Evolutionary conservation across 2,329 filamentous ascomycete genomes (phyloP), one percentile per base, ranked within the genome.

Genomic region (Cladosporium sp.): DNA sequence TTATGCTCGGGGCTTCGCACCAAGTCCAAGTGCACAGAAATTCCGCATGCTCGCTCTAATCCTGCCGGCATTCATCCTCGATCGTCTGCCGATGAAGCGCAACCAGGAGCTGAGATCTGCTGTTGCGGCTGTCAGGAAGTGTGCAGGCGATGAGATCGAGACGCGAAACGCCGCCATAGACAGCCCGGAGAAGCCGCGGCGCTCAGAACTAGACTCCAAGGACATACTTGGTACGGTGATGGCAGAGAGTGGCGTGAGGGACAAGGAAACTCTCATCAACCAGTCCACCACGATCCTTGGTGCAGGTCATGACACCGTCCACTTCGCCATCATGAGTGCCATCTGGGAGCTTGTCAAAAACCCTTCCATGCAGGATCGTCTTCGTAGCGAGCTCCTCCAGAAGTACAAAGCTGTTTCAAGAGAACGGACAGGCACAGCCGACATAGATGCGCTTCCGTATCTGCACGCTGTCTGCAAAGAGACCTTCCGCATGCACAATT

Each of bases 281-380:
- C 81, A 83, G 56, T 72, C 83, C 1, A 66, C 84, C 24, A 84
- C 81, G 0, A 83, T 83, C 62, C 66, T 84, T 3, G 81, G 80
- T 2, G 80, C 80, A 3, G 80, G 76, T 5, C 90, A 93, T 71
- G 89, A 93, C 74, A 93, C 90, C 1, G 92, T 89, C 0, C 84
- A 90, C 1, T 82, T 85, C 1, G 81, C 89, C 17, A 78, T 94
- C 68, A 88, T 86, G n/a, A 93, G 89, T 88, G 82, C 86, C 3
- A 73, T 85, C 7, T 89, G 91, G 68, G 75, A 87, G 42, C 80
- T 94, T n/a, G 83, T 83, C 64, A 78, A 79, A 20, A 73, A 90
- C 64, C 85, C 83, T 0, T 78, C 84, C 0, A 76, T 89, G 2
- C 89, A 94, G 73, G 73, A 73, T 24, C 80, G 80, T 2, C 81